Evolutionary conservation across 2,329 filamentous ascomycete genomes (phyloP), one percentile per base, ranked within the genome.

Genomic region (Graphilbum ipis-grandicollis): DNA sequence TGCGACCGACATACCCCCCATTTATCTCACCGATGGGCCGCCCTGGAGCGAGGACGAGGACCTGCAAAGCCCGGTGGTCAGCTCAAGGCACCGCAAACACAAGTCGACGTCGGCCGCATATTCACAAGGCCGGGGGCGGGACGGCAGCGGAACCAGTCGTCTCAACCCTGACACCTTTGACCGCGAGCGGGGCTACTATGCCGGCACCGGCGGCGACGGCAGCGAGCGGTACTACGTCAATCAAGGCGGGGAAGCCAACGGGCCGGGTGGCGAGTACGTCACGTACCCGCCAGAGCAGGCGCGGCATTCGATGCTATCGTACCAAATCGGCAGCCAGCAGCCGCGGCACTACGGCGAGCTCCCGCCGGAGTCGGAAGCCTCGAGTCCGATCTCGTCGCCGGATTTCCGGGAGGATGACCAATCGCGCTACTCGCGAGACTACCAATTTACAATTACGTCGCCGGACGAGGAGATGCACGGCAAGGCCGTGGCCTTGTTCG

Each of bases 381-480:
- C 71, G 14, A 74, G 69, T 53, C 55, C 61, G 22, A 59, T 63
- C 31, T 75, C 71, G 14, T 78, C 73, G 9, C 70, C 72, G 2
- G 65, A 63, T 22, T 66, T 62, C 42, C 63, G 58, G 39, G 62
- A 68, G 40, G 70, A 73, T 46, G 77, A 85, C 50, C 70, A 83
- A 52, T 82, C 77, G 38, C 73, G 85, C 48, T 93, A 86, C 56
- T 92, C 84, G 33, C 75, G 81, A 46, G 83, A 93, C 56, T 94
- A 93, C 54, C 82, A 92, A 48, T 93, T 94, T 54, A 92, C 84
- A 15, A 93, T 93, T 47, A 88, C 83, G 14, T 92, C 83, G 13
- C 85, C 86, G 5, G 90, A 96, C 54, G 88, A 96, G 58, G 85
- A 96, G 55, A 94, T 94, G 72, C 86, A 94, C 51, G 90, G 90